phyloP scores from a whole-genome alignment of 192 early-diverging fungal genomes.

The Coemansia sp. region DNA sequence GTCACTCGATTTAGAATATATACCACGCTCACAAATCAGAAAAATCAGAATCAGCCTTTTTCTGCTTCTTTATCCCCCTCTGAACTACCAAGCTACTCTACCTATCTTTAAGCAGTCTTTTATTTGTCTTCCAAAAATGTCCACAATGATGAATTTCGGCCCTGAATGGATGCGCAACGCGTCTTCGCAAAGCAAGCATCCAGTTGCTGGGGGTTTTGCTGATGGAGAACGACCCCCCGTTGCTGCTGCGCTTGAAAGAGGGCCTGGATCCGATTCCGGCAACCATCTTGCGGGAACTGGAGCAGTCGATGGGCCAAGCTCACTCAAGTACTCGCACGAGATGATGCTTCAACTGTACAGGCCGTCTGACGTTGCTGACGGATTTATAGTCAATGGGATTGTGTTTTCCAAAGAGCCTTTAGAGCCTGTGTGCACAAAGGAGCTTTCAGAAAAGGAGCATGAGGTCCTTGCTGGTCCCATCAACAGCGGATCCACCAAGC shows the following conservation, averaged over 20 bases:
- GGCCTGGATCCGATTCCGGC: not conserved
- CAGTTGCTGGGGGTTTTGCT: constrained; percentile 9
- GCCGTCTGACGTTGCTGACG: constrained; percentile 58
- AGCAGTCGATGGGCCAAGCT: constrained; percentile 43
- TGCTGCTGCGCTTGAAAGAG: not conserved
- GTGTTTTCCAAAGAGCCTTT: constrained; percentile 64
- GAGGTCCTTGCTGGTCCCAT: constrained; percentile 53
- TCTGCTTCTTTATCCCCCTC: not conserved
- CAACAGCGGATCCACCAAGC: constrained; percentile 57
- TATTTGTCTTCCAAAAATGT: constrained; percentile 20
- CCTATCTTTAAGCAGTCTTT: not conserved
- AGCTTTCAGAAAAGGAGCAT: constrained; percentile 63
- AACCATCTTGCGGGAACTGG: not conserved
- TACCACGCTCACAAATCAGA: not conserved
- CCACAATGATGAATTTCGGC: constrained; percentile 73
- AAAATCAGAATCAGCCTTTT: not conserved
- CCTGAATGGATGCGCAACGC: constrained; percentile 66
- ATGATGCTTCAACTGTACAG: constrained; percentile 72
- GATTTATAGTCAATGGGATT: constrained; percentile 68
- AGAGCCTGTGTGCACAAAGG: constrained; percentile 60
- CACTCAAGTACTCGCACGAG: constrained; percentile 73
- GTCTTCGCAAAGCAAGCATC: constrained; percentile 24
- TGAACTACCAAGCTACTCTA: not conserved
- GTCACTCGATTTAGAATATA: not conserved
- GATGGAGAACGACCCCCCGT: constrained; percentile 13